Conservation (phyloP, 2,329 filamentous ascomycete genomes). For the Dactylellina leptospora region DNA sequence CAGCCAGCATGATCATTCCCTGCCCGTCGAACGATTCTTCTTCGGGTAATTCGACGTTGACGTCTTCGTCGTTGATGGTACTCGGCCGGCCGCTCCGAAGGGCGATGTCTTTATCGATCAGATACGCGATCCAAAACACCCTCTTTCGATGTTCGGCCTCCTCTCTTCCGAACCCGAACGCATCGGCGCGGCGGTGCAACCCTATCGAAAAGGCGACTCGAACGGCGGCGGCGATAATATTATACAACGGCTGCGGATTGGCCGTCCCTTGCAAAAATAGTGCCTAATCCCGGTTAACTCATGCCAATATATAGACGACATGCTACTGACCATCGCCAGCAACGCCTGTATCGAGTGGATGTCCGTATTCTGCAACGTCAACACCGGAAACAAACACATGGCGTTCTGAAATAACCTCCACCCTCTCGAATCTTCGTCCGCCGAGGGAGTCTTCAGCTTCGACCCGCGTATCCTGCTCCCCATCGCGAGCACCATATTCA, state of each 20-base stretch:
- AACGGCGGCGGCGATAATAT: slow-evolving; percentile 89
- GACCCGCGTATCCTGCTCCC: slow-evolving; percentile 83
- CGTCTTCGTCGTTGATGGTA: slow-evolving; percentile 79
- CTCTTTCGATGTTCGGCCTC: slow-evolving; percentile 90
- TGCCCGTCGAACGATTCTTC: slow-evolving; percentile 91
- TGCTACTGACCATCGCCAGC: slow-evolving; percentile 88
- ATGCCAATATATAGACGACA: slow-evolving; percentile 54
- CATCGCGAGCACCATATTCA: slow-evolving; percentile 94
- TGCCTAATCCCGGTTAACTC: slow-evolving; percentile 63
- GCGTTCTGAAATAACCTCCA: slow-evolving; percentile 98
- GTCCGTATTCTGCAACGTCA: slow-evolving; percentile 96
- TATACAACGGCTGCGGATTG: slow-evolving; percentile 92
- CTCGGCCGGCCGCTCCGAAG: slow-evolving; percentile 76
- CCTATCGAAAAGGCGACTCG: slow-evolving; percentile 92
- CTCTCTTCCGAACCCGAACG: slow-evolving; percentile 90
- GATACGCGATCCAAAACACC: slow-evolving; percentile 80
- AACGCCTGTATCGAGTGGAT: slow-evolving; percentile 92
- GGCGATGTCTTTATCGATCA: slow-evolving; percentile 78
- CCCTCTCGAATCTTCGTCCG: slow-evolving; percentile 81
- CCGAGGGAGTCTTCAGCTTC: slow-evolving; percentile 77
- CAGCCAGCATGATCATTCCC: slow-evolving; percentile 88
- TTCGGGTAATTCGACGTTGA: slow-evolving; percentile 95
- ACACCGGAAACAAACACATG: slow-evolving; percentile 87
- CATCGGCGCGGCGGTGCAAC: slow-evolving; percentile 88
- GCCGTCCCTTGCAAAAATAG: slow-evolving; percentile 95